phyloP scores from a whole-genome alignment of 2,329 filamentous ascomycete genomes.

The Teratosphaeria gauchensis region DNA sequence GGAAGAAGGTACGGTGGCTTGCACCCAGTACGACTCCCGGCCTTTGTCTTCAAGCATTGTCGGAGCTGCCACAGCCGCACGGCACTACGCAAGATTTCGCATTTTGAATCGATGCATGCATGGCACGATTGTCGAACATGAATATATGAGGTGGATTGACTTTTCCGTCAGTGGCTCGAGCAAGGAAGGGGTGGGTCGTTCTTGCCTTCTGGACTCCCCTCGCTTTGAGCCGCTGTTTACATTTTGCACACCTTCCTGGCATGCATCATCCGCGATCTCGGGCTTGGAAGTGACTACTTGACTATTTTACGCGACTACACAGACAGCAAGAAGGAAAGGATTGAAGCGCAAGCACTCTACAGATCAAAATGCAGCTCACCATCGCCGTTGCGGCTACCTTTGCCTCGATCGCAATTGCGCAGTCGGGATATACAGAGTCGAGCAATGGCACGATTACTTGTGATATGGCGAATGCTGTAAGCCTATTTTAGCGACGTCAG shows the following conservation, averaged over 20 bases:
- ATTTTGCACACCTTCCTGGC: not conserved
- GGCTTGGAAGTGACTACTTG: not conserved
- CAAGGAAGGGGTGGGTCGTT: not conserved
- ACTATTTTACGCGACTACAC: not conserved
- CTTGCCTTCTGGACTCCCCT: not conserved
- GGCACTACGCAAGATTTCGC: not conserved
- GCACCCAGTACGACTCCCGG: not conserved
- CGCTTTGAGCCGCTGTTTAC: not conserved
- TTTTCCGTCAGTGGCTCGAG: not conserved
- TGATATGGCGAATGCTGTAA: not conserved
- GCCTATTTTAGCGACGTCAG: too few species aligned
- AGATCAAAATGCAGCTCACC: not conserved
- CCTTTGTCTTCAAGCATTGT: not conserved
- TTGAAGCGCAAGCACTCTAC: not conserved
- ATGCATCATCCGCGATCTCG: not conserved
- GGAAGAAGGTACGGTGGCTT: not conserved
- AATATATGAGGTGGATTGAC: not conserved
- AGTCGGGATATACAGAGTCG: not conserved
- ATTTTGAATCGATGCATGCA: not conserved
- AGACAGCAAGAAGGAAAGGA: not conserved
- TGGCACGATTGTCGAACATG: not conserved
- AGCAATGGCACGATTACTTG: slow-evolving; percentile 1
- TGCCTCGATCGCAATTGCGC: not conserved
- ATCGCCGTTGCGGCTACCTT: not conserved
- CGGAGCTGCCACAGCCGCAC: not conserved